These are phyloP conservation scores for Senna siamea DNA, from an alignment of 306 rosid genomes.

Conservation along the genomic window DNA sequence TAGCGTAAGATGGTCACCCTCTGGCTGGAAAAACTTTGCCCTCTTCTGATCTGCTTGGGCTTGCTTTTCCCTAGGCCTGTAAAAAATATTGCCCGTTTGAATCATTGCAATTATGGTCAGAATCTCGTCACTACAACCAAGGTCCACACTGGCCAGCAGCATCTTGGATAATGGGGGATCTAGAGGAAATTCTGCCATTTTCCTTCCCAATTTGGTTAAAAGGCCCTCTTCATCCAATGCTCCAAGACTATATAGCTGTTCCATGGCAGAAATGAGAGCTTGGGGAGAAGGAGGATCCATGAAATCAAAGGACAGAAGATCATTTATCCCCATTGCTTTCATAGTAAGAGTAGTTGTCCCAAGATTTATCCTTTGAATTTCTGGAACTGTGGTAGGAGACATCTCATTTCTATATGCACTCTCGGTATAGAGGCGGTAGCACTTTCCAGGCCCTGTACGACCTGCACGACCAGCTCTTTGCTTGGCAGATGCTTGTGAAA, in stretches of 20 bases:
- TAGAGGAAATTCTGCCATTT: conserved; percentile 90
- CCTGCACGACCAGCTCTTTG: conserved; percentile 92
- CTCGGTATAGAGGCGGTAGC: conserved; percentile 87
- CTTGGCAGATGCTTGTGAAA: conserved; percentile 89
- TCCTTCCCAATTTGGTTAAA: conserved; percentile 81
- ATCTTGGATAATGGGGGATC: conserved; percentile 89
- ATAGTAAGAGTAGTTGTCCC: conserved; percentile 65
- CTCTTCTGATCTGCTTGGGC: conserved; percentile 93
- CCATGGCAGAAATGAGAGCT: conserved; percentile 82
- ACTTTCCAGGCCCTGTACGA: conserved; percentile 87
- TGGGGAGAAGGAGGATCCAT: conserved; percentile 94
- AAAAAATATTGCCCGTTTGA: conserved; percentile 83
- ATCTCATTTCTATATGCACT: conserved; percentile 82
- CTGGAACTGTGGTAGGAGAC: conserved; percentile 79
- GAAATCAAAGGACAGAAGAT: conserved; percentile 76
- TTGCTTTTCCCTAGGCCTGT: conserved; percentile 88
- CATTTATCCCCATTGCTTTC: conserved; percentile 91
- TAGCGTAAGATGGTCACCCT: conserved; percentile 88
- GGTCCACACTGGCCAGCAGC: conserved; percentile 91
- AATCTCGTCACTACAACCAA: conserved; percentile 93
- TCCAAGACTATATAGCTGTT: conserved; percentile 81
- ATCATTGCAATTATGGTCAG: conserved; percentile 90
- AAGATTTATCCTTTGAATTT: conserved; percentile 81
- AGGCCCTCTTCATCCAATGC: conserved; percentile 92
- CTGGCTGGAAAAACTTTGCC: conserved; percentile 89